Percentiles rank a stretch among this genome's conserved stretches.
phyloP scores from a whole-genome alignment of 2,329 filamentous ascomycete species.

The Ambrosiella beaveri region DNA sequence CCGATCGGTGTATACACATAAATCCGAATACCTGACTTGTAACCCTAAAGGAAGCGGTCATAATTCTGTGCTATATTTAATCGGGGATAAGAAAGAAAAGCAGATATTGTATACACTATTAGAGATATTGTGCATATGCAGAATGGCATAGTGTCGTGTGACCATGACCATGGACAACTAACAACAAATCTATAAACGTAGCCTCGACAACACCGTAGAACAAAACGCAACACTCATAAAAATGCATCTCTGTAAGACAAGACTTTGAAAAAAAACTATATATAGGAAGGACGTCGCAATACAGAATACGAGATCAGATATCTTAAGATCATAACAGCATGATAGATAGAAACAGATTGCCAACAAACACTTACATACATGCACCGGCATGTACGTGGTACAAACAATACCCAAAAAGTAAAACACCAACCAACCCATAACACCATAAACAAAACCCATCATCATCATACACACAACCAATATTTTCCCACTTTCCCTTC shows the following conservation, averaged over 20 bases:
- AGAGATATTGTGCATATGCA: too few relatives aligned
- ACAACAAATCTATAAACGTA: too few relatives aligned
- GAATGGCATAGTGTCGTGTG: too few relatives aligned
- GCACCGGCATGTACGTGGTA: neutral
- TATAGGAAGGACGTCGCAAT: neutral
- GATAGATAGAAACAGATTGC: neutral
- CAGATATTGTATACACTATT: too few relatives aligned
- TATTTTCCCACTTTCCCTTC: neutral
- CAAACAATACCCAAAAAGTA: neutral
- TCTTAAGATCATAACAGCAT: neutral
- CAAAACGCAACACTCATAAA: too few relatives aligned
- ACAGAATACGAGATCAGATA: neutral
- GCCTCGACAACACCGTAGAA: too few relatives aligned
- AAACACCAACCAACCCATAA: neutral
- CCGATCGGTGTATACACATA: too few relatives aligned
- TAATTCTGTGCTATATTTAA: too few relatives aligned
- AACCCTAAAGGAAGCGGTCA: too few relatives aligned
- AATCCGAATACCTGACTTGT: too few relatives aligned
- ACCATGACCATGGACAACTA: too few relatives aligned
- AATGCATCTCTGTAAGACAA: neutral
- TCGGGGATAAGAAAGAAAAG: too few relatives aligned
- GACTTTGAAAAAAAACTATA: neutral
- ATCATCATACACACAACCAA: neutral
- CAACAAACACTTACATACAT: neutral
- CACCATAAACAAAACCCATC: neutral